Evolutionary conservation across 352 stramenopile genomes (phyloP), one percentile per base, ranked within the genome.

Genomic region (Phytopythium boreale): DNA sequence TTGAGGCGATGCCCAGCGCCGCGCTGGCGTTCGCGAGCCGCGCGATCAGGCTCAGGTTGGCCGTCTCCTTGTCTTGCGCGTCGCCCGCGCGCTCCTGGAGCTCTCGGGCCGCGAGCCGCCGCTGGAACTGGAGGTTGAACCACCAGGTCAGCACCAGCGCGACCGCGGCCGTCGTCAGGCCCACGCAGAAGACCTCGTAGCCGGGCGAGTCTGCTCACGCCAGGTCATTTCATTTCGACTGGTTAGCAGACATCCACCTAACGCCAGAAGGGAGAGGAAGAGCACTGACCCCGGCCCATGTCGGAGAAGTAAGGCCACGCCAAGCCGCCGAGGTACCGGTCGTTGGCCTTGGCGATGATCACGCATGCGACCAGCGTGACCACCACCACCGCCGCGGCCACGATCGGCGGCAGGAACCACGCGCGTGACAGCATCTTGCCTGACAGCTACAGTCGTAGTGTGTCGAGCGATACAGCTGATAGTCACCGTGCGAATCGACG

Each of bases 251-350:
- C 29, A 34, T 34, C 29, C 3, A 34, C n/a, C n/a, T n/a, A 34
- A 34, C 29, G 29, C 7, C 29, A 7, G 4, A 34, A 34, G 29
- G 29, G 7, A 34, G 29, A 34, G 29, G 29, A 34, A 8, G 49
- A 58, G 17, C 29, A 39, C 27, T 34, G 20, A 43, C 50, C 15
- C 59, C 76, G 71, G 50, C 70, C 74, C 47, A 78, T 71, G 61
- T 88, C 81, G 44, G 81, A 90, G 69, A 90, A 87, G 69, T 82
- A 90, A 14, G 81, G 78, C 80, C 80, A 89, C 15, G 69, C 31
- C 12, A 89, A 66, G 0, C 76, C 76, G 39, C 80, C 80, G 4
- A 76, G 64, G 59, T 87, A 89, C 15, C 69, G 72, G 49, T 73
- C 67, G 10, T 70, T 69, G 50, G 52, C 36, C 46, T 78, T 84